These are phyloP conservation scores for Saccharomycopsis sp. DNA, from an alignment of 805 yeast genomes.

Conservation along the genomic window DNA sequence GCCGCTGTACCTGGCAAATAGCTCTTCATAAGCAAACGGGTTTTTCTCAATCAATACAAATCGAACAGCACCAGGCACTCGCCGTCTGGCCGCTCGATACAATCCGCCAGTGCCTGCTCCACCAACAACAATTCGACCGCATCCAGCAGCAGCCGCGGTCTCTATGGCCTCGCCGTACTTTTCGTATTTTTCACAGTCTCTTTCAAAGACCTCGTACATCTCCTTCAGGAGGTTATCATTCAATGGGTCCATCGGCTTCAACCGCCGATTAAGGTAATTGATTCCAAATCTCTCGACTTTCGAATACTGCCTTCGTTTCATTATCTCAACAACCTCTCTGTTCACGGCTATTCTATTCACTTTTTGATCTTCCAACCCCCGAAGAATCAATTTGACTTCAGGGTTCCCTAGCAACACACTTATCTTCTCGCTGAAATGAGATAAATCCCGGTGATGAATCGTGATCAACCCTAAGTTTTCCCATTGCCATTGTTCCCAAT, in stretches of 20 bases:
- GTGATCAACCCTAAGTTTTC: not conserved
- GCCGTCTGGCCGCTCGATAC: too few relatives aligned
- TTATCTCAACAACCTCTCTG: not conserved
- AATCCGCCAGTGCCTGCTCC: conserved; percentile 92
- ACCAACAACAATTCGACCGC: conserved; percentile 40
- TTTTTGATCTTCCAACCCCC: not conserved
- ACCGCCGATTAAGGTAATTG: not conserved
- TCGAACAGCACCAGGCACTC: conserved; percentile 37
- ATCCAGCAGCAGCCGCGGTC: conserved; percentile 40
- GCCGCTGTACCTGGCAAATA: conserved; percentile 51
- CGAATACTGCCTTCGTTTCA: not conserved
- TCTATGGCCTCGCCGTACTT: conserved; percentile 60
- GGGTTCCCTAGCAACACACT: not conserved
- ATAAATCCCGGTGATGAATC: not conserved
- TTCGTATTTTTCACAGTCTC: conserved; percentile 61
- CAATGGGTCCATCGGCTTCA: conserved; percentile 67
- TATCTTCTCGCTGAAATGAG: not conserved
- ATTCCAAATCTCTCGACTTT: not conserved
- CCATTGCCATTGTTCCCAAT: not conserved
- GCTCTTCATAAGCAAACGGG: conserved; percentile 45
- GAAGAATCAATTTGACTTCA: not conserved
- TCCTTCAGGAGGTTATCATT: conserved; percentile 46
- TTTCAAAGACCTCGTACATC: conserved; percentile 65
- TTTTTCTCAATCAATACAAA: conserved; percentile 69
- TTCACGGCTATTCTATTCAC: not conserved